Percentiles rank a stretch among this genome's conserved stretches.
phyloP scores from a whole-genome alignment of 164 flowering plant genomes.

The Aristolochia contorta region DNA sequence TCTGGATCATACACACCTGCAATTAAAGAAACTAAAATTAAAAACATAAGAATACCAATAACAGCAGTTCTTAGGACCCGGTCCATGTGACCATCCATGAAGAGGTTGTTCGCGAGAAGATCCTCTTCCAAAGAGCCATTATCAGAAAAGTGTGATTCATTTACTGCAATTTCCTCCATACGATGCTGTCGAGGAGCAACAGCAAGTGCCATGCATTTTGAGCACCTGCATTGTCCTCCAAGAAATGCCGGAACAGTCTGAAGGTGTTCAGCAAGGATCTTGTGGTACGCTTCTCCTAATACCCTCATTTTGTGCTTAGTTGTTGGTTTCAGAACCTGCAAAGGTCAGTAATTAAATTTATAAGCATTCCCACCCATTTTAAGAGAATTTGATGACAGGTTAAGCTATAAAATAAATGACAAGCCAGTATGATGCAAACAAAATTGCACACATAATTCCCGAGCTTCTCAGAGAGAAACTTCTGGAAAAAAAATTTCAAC shows the following conservation, averaged over 20 bases:
- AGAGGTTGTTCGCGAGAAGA: constrained; percentile 6
- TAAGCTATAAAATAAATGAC: too few species aligned
- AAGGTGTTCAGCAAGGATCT: constrained; percentile 36
- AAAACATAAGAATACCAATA: constrained; percentile 50
- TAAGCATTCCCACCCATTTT: too few species aligned
- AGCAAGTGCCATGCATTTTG: constrained; percentile 22
- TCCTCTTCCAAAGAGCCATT: constrained; percentile 10
- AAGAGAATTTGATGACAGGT: too few species aligned
- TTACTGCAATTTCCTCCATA: constrained; percentile 4
- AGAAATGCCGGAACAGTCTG: constrained; percentile 40
- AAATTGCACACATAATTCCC: too few species aligned
- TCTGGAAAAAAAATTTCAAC: too few species aligned
- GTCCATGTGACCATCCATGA: constrained; percentile 20
- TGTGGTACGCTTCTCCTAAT: constrained; percentile 34
- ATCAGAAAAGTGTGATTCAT: constrained; percentile 1
- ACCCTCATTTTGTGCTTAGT: constrained; percentile 42
- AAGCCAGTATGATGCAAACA: too few species aligned
- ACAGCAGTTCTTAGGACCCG: constrained; percentile 51
- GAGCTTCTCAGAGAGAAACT: too few species aligned
- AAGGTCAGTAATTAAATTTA: not conserved
- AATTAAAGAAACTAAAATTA: constrained; percentile 44
- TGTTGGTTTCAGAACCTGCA: constrained; percentile 48
- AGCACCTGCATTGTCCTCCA: constrained; percentile 53
- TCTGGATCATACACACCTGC: constrained; percentile 43
- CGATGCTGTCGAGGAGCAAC: not conserved